Conservation (phyloP, 1,284 basidiomycete species). For the Pseudozyma pruni region DNA sequence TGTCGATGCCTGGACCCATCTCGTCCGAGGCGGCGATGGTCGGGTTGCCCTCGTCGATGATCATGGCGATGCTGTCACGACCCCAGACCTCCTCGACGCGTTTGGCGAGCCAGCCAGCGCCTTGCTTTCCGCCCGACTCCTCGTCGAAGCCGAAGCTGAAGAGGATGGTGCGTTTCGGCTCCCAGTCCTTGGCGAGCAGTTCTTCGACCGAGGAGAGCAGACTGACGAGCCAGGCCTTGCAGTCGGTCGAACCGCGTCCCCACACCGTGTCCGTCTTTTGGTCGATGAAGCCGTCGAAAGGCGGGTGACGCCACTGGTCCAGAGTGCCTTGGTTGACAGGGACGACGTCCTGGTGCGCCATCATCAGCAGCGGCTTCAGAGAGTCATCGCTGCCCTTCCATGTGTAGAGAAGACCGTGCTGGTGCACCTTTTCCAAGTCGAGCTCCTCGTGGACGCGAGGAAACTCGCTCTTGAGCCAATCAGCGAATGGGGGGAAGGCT, state of each 20-base stretch:
- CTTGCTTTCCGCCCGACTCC: slow-evolving; percentile 69
- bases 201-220: slow-evolving; percentile 71
- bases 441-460: slow-evolving; percentile 48
- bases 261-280: slow-evolving; percentile 70
- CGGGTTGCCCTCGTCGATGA: slow-evolving; percentile 61
- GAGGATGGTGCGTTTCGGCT: slow-evolving; percentile 71
- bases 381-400: slow-evolving; percentile 74
- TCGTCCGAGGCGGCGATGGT: slow-evolving; percentile 37
- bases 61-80: slow-evolving; percentile 55
- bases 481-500: slow-evolving; percentile 51
- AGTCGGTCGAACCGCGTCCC: slow-evolving; percentile 68
- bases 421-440: slow-evolving; percentile 71
- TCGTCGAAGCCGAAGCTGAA: slow-evolving; percentile 79
- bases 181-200: slow-evolving; percentile 69
- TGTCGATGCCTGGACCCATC: slow-evolving; percentile 41
- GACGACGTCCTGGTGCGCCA: slow-evolving; percentile 71
- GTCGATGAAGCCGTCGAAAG: slow-evolving; percentile 71
- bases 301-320: slow-evolving; percentile 71
- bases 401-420: slow-evolving; percentile 76
- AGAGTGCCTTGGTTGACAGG: slow-evolving; percentile 71
- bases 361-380: slow-evolving; percentile 76
- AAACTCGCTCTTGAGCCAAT: slow-evolving; percentile 48
- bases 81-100: slow-evolving; percentile 56
- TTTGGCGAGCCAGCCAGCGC: slow-evolving; percentile 53
- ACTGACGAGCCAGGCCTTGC: slow-evolving; percentile 70